Evolutionary conservation across 2,329 filamentous ascomycete genomes (phyloP), one percentile per base, ranked within the genome.

Genomic region (Fusarium sterilihyphosum): DNA sequence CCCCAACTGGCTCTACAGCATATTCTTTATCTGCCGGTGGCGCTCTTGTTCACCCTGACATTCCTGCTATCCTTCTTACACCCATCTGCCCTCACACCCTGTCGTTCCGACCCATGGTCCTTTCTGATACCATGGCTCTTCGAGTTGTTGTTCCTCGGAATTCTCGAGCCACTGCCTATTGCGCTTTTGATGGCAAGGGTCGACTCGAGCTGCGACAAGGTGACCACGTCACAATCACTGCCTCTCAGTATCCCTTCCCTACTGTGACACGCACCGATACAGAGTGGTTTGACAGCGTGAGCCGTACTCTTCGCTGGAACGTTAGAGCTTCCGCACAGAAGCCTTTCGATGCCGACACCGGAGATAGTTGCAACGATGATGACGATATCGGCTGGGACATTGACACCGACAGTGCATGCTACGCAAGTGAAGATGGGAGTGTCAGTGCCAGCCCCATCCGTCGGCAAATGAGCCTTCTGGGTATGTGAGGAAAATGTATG

Each of bases 1-100:
- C 96, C 0, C 96, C 96, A 3, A 99, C 96, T 37, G 96, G 93
- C 67, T 95, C 93, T 67, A 99, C 96, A 8, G 96, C 96, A 37
- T 99, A 99, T 83, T 98, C 95, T 5, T 91, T 99, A 37, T 98
- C 95, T 17, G 96, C 96, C 22, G 96, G 96, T 70, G 96, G 96
- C 77, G 97, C 95, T 29, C 92, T 99, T 52, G 96, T 98, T 66
- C 96, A 98, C 81, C 96, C 96, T 1, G 96, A 98, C 80, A 98
- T 99, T 70, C 96, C 96, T 20, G 96, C 95, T 77, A 98, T 99
- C 78, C 91, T 98, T 47, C 90, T 99, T 62, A 99, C 96, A 1
- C 96, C 96, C 26, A 98, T 99, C 83, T 99, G 96, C 84, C 96
- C 96, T 14, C 96, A 99, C 81, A 98, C 96, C 0, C 88, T 99